phyloP scores from a whole-genome alignment of 352 stramenopile species.

The Halophytophthora batemanensis region DNA sequence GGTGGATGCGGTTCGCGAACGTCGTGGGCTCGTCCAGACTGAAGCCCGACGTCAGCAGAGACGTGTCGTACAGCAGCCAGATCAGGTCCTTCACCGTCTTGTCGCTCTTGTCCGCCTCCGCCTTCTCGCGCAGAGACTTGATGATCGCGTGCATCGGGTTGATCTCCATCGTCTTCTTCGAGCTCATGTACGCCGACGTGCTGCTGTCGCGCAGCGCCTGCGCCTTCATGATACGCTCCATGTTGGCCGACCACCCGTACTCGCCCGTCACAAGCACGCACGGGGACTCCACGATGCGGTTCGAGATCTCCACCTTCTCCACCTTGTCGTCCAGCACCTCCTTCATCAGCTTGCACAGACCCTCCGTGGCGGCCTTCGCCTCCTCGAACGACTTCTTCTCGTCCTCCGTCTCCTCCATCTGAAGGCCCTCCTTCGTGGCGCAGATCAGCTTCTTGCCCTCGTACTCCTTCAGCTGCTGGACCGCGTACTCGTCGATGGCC shows the following conservation, averaged over 20 bases:
- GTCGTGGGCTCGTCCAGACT: conserved; percentile 98
- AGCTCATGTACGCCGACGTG: conserved; percentile 98
- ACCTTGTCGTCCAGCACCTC: conserved; percentile 99
- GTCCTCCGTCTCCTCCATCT: conserved; percentile 95
- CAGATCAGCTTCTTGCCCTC: conserved; percentile 99
- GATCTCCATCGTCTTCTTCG: conserved; percentile 99
- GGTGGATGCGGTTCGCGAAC: conserved; percentile 99
- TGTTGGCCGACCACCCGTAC: conserved; percentile 99
- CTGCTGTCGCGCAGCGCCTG: conserved; percentile 98
- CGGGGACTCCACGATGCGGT: conserved; percentile 98
- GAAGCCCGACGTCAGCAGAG: conserved; percentile 98
- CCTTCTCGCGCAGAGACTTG: conserved; percentile 97
- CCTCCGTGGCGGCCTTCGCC: conserved; percentile 96
- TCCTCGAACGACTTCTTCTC: conserved; percentile 99
- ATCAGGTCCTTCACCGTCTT: conserved; percentile 99
- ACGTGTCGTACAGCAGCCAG: conserved; percentile 99
- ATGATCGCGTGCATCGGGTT: conserved; percentile 99
- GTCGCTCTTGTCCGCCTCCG: conserved; percentile 97
- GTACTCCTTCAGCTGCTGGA: conserved; percentile 99
- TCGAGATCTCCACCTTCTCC: conserved; percentile 99
- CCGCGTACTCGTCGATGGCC: conserved; percentile 99
- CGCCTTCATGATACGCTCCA: conserved; percentile 99
- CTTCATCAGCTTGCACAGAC: conserved; percentile 99
- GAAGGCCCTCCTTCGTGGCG: conserved; percentile 97
- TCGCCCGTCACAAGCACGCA: conserved; percentile 99